Evolutionary conservation across 2,329 filamentous ascomycete genomes (phyloP), one percentile per base, ranked within the genome.

Genomic region (Hypomyces rosellus): DNA sequence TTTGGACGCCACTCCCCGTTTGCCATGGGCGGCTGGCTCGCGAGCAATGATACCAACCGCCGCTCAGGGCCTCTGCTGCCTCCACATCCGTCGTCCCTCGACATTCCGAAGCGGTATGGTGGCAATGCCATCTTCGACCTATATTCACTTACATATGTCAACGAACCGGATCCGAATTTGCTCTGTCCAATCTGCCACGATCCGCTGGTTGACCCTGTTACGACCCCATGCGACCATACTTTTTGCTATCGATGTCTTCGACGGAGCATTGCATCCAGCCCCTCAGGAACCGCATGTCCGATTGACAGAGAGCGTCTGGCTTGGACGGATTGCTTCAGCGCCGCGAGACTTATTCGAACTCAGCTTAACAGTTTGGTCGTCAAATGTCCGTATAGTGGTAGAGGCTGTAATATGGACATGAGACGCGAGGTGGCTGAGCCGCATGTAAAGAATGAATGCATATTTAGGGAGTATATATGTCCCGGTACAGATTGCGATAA

Each of bases 161-260:
- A 60, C 40, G 71, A 69, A 15, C 60, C 67, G 34, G 75, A 79
- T 57, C 65, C 72, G 50, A 76, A 75, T 44, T 63, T 78, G 12
- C 67, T 80, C 49, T 76, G 73, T 46, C 75, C 76, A 3, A 76
- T 81, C 53, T 86, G 82, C 66, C 79, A 78, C 57, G 74, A 80
- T 11, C 77, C 82, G 3, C 73, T 85, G 39, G 69, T 85, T 44
- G 72, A 77, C 13, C 81, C 82, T 0, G 71, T 82, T 44, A 82
- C 81, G 39, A 84, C 81, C 1, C 68, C 70, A 7, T 86, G 82
- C 65, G 78, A 83, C 51, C 82, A 86, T 62, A 82, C 80, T 12
- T 86, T 86, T 61, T 86, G 82, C 59, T 74, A 75, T 46, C 69
- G 70, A 4, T 86, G 82, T 59, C 69, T 85, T 46, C 67, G 69